Conservation (phyloP, 768 basidiomycete species). For the Tylopilus sp. region DNA sequence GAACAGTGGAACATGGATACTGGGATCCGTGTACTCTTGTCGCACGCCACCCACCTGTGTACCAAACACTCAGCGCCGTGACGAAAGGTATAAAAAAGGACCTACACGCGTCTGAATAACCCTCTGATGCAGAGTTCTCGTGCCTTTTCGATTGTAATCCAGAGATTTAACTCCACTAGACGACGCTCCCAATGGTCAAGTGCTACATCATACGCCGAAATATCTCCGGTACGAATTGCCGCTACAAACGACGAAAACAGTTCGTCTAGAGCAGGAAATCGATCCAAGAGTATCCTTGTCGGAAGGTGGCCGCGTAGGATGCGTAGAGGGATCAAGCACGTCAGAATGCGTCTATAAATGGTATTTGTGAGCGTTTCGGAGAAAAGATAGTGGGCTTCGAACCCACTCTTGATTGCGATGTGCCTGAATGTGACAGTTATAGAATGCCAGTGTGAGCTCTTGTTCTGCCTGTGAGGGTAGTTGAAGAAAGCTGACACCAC, state of each 20-base stretch:
- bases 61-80: neutral
- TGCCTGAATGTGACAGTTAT: constrained; percentile 70
- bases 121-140: constrained; percentile 84
- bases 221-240: constrained; percentile 75
- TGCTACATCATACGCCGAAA: constrained; percentile 76
- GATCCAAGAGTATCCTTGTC: constrained; percentile 60
- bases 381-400: neutral
- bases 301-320: constrained; percentile 88
- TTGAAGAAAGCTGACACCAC: neutral
- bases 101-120: constrained; percentile 75
- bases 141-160: constrained; percentile 83
- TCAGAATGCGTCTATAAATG: constrained; percentile 72
- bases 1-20: constrained; percentile 80
- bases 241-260: constrained; percentile 78
- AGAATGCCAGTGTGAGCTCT: constrained; percentile 83
- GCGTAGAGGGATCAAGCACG: constrained; percentile 86
- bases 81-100: constrained; percentile 10
- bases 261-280: constrained; percentile 68
- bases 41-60: constrained; percentile 73
- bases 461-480: constrained; percentile 62
- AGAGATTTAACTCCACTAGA: constrained; percentile 83
- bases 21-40: constrained; percentile 74
- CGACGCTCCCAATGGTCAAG: constrained; percentile 67
- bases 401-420: constrained; percentile 81
- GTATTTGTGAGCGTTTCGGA: neutral